Base-by-base conservation (phyloP, 1,284 basidiomycete species). In the Puccinia coronata region DNA sequence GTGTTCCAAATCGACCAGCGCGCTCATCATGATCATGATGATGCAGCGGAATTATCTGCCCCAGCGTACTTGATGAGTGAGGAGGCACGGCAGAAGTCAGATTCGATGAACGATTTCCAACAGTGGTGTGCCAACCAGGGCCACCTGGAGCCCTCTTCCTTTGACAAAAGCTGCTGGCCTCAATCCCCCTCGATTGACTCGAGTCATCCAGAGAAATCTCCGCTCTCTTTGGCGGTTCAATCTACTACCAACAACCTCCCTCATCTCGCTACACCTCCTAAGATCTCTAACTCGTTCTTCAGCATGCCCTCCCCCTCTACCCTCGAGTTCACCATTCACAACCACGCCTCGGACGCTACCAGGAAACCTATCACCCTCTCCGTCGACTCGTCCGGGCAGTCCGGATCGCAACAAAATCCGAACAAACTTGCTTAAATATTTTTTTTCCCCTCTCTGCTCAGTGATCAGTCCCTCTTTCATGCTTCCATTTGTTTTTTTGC, bases 301-400 rank as follows among this genome's bases (percentile, higher is more conserved):
- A 25, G 41, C 36, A 16, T 18, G 8, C n/a, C 39, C 5, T 20
- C 20, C 12, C 41, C 63, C 41, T 14, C 18, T 28, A 67, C 63
- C n/a, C 63, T 67, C 39, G 39, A 67, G 47, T 67, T 67, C 63
- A 67, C 63, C n/a, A 43, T 67, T 12, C 63, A 67, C n/a, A 67
- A 67, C 12, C 5, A 28, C n/a, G n/a, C 41, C 20, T n/a, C 23
- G 12, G 63, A 67, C 20, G n/a, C n/a, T 41, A 43, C n/a, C 28
- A 39, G 39, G 23, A 67, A 43, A 47, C 63, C 63, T n/a, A 67
- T 67, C 41, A 67, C 39, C 2, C 36, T 67, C 5, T 67, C 63
- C 41, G 63, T 67, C 18, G 63, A 67, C 36, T 41, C 39, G 0
- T 9, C 63, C n/a, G 3, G 36, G n/a, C 12, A 39, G 23, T 67